Evolutionary conservation across 129 eudicot species (phyloP).

Genomic region (Escallonia herrerae): DNA sequence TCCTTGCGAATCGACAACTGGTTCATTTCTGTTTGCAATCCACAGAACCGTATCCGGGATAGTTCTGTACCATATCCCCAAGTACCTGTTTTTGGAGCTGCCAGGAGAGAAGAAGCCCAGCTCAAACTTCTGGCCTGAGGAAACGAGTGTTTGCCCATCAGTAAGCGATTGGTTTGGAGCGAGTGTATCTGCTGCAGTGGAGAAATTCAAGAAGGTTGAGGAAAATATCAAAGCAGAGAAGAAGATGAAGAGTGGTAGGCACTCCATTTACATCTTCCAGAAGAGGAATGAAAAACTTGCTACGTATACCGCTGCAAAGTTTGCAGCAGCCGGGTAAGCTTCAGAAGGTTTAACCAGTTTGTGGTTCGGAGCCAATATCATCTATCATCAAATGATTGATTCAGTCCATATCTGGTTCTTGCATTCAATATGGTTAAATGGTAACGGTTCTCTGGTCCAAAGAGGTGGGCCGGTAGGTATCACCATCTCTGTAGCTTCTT

Average conservation of each 20-base stretch:
- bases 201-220: neutral
- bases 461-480: too few relatives aligned
- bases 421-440: too few relatives aligned
- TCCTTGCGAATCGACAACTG: neutral
- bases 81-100: neutral
- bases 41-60: neutral
- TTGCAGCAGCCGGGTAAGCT: too few relatives aligned
- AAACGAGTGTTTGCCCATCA: neutral
- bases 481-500: too few relatives aligned
- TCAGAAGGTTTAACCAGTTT: too few relatives aligned
- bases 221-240: neutral
- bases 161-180: neutral
- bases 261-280: neutral
- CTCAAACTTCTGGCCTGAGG: neutral
- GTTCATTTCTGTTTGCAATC: neutral
- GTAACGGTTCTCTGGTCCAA: too few relatives aligned
- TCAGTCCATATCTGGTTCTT: too few relatives aligned
- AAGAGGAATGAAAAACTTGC: too few relatives aligned
- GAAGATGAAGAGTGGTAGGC: neutral
- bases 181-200: neutral
- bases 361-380: too few relatives aligned
- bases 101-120: neutral
- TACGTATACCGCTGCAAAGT: too few relatives aligned
- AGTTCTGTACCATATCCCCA: neutral
- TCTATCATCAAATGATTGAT: too few relatives aligned